A percentile compares a stretch with the other conserved stretches of the same genome.
phyloP scores from a whole-genome alignment of 352 stramenopile species.

The Globisporangium parvum region DNA sequence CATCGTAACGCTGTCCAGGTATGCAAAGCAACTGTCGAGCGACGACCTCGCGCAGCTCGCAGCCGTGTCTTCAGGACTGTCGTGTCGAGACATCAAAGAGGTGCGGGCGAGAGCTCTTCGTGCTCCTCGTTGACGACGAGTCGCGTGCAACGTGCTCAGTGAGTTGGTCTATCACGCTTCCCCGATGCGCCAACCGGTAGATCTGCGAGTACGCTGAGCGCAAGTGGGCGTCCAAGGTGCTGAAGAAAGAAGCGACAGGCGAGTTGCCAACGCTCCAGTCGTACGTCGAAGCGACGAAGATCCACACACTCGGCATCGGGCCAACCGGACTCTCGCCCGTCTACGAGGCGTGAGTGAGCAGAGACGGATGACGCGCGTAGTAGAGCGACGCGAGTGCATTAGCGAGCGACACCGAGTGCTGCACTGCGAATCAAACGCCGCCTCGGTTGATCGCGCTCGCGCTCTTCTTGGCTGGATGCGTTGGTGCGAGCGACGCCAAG shows the following conservation, averaged over 20 bases:
- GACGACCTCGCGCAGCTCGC: slow-evolving; percentile 79
- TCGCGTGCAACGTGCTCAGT: no score
- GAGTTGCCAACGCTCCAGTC: slow-evolving; percentile 60
- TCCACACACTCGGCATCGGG: slow-evolving; percentile 45
- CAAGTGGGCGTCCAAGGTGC: slow-evolving; percentile 88
- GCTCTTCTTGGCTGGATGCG: background rate
- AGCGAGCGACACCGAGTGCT: background rate
- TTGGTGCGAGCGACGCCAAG: slow-evolving; percentile 11
- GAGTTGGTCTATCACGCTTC: no score
- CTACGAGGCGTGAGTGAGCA: slow-evolving; percentile 36
- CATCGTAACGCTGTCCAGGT: slow-evolving; percentile 30
- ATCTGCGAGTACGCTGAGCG: slow-evolving; percentile 92
- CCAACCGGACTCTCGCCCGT: slow-evolving; percentile 36
- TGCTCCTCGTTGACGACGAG: background rate
- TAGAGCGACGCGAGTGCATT: background rate
- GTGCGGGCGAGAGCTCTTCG: slow-evolving; percentile 17
- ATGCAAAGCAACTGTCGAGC: slow-evolving; percentile 84
- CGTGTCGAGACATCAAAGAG: slow-evolving; percentile 93
- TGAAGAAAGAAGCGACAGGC: slow-evolving; percentile 78
- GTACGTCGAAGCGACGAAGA: slow-evolving; percentile 76
- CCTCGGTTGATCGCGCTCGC: slow-evolving; percentile 4
- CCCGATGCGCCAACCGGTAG: no score
- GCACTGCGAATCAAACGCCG: no score
- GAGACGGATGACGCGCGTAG: background rate
- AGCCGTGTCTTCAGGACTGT: slow-evolving; percentile 74